These are phyloP conservation scores for Ustilago hordei DNA, from an alignment of 1,284 basidiomycete genomes.

Conservation along the genomic window DNA sequence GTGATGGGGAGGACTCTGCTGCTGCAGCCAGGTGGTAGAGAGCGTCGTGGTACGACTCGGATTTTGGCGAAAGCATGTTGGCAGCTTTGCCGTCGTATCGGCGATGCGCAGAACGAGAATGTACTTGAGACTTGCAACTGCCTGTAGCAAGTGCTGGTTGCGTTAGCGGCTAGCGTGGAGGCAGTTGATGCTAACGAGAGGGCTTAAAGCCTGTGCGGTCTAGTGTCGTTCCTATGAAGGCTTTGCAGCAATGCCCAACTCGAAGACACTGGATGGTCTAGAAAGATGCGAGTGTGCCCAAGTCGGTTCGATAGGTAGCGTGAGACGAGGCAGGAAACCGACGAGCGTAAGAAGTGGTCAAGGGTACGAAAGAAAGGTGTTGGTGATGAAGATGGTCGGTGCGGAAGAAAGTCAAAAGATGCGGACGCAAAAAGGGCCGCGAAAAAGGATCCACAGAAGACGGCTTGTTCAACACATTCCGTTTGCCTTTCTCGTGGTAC, in stretches of 20 bases:
- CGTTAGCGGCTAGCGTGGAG: background rate
- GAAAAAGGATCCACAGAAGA: constrained; percentile 3
- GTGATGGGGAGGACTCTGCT: constrained; percentile 45
- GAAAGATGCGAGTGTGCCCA: background rate
- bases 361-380: background rate
- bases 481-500: background rate
- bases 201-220: background rate
- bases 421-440: background rate
- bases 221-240: background rate
- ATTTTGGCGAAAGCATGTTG: constrained; percentile 36
- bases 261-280: background rate
- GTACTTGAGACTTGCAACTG: background rate
- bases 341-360: background rate
- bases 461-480: background rate
- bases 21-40: constrained; percentile 48
- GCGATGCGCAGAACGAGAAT: background rate
- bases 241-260: background rate
- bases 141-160: background rate
- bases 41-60: constrained; percentile 46
- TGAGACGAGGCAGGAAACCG: background rate
- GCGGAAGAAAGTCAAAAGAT: background rate
- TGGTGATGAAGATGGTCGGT: background rate
- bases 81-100: background rate
- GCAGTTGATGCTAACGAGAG: background rate
- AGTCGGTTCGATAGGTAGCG: no score